Percentiles rank a stretch among this genome's conserved stretches.
These are phyloP conservation scores for Thalassiosira mediterranea DNA, from an alignment of 352 stramenopile genomes.

Conservation along the genomic window DNA sequence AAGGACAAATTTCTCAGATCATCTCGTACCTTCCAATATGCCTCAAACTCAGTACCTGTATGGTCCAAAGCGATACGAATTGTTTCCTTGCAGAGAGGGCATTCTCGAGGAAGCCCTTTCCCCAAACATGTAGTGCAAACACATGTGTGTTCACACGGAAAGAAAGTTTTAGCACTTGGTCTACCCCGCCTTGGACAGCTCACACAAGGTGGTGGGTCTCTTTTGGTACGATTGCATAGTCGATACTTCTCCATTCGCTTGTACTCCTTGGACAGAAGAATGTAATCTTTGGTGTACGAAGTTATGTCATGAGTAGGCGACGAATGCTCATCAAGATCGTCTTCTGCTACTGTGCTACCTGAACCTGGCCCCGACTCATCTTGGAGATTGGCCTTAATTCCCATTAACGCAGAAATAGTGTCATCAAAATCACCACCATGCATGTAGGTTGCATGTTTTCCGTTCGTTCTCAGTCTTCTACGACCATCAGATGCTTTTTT, in stretches of 20 bases:
- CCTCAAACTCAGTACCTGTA: slow-evolving; percentile 17
- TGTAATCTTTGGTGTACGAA: slow-evolving; percentile 41
- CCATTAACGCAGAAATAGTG: no score
- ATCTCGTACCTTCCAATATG: slow-evolving; percentile 16
- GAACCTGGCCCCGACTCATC: no score
- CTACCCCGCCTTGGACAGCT: slow-evolving; percentile 6
- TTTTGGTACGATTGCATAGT: slow-evolving; percentile 6
- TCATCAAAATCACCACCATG: no score
- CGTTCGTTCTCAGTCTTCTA: no score
- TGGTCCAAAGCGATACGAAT: slow-evolving; percentile 19
- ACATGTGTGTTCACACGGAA: slow-evolving; percentile 44
- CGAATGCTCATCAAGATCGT: not conserved
- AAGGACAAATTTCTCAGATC: no score
- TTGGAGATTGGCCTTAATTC: no score
- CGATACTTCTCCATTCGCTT: slow-evolving; percentile 35
- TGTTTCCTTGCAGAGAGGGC: slow-evolving; percentile 27
- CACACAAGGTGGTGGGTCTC: slow-evolving; percentile 24
- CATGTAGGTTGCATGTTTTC: no score
- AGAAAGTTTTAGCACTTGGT: slow-evolving; percentile 34
- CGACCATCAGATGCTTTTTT: no score
- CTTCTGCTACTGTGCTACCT: no score
- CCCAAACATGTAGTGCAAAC: slow-evolving; percentile 25
- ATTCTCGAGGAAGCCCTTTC: slow-evolving; percentile 12
- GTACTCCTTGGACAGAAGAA: slow-evolving; percentile 29
- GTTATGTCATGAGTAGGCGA: not conserved